Conservation (phyloP, 345 rosid genomes). For the Moringa oleifera region DNA sequence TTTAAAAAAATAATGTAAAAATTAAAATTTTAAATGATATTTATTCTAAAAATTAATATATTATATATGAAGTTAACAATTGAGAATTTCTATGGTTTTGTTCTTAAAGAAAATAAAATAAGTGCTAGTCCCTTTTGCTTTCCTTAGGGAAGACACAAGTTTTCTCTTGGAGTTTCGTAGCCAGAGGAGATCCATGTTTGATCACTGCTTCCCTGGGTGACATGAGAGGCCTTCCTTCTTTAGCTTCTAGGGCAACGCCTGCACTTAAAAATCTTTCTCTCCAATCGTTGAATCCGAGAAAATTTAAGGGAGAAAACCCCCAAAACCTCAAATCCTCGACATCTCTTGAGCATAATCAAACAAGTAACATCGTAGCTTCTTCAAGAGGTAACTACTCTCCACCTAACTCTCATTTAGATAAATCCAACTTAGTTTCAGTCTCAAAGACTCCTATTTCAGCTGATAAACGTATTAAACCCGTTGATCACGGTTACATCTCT, state of each 20-base stretch:
- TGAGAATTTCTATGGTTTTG: no score
- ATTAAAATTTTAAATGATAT: no score
- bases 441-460: slow-evolving; percentile 14
- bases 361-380: slow-evolving; percentile 12
- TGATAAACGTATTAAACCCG: slow-evolving; percentile 11
- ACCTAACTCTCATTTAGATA: not conserved
- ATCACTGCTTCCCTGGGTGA: slow-evolving; percentile 8
- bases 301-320: slow-evolving; percentile 9
- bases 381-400: slow-evolving; percentile 25
- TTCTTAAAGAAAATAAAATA: no score
- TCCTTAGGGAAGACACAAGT: no score
- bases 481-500: slow-evolving; percentile 50
- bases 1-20: no score
- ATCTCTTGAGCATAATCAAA: not conserved
- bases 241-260: slow-evolving; percentile 41
- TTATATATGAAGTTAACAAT: no score
- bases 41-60: no score
- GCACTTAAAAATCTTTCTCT: slow-evolving; percentile 13
- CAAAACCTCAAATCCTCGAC: slow-evolving; percentile 4
- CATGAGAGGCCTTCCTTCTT: slow-evolving; percentile 56
- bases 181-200: no score
- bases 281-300: slow-evolving; percentile 7
- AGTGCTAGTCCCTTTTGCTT: no score
- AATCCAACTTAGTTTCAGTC: slow-evolving; percentile 1
- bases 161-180: no score